Conservation (phyloP, 371 early-diverging fungal species). For the Haplosporangium sp. region DNA sequence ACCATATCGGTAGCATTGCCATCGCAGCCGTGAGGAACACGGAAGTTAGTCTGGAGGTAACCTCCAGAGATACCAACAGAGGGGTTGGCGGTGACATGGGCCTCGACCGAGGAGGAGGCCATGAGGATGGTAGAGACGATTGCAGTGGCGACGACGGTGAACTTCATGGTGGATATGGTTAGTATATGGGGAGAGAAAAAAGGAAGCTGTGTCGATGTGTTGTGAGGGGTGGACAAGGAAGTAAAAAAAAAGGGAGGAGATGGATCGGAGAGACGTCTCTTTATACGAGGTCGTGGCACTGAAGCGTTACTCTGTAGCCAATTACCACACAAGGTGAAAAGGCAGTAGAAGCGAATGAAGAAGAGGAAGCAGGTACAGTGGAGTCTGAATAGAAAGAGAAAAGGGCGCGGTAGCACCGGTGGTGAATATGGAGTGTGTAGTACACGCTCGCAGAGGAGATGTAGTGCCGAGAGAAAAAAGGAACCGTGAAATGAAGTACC, state of each 20-base stretch:
- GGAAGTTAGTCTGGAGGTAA: constrained; percentile 53
- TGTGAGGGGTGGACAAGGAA: background rate
- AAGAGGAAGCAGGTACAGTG: too few relatives aligned
- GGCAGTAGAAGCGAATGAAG: too few relatives aligned
- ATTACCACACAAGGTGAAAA: background rate
- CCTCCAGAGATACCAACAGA: constrained; percentile 29
- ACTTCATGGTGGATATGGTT: constrained; percentile 34
- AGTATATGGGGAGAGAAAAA: background rate
- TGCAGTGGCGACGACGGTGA: constrained; percentile 19
- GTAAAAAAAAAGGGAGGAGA: background rate
- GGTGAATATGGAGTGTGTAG: too few relatives aligned
- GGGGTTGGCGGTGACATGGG: constrained; percentile 55
- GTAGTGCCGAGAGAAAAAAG: too few relatives aligned
- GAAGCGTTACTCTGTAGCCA: background rate
- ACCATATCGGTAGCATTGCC: constrained; percentile 45
- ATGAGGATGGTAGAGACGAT: constrained; percentile 36
- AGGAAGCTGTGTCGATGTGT: background rate
- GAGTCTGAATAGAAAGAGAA: too few relatives aligned
- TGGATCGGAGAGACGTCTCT: background rate
- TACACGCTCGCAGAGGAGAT: too few relatives aligned
- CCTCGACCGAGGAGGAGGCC: constrained; percentile 34
- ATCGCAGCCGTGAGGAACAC: constrained; percentile 53
- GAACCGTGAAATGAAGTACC: too few relatives aligned
- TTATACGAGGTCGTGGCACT: background rate
- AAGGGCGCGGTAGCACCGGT: too few relatives aligned